These are phyloP conservation scores for Fusarium beomiforme DNA, from an alignment of 2,329 filamentous ascomycete species.

Conservation along the genomic window DNA sequence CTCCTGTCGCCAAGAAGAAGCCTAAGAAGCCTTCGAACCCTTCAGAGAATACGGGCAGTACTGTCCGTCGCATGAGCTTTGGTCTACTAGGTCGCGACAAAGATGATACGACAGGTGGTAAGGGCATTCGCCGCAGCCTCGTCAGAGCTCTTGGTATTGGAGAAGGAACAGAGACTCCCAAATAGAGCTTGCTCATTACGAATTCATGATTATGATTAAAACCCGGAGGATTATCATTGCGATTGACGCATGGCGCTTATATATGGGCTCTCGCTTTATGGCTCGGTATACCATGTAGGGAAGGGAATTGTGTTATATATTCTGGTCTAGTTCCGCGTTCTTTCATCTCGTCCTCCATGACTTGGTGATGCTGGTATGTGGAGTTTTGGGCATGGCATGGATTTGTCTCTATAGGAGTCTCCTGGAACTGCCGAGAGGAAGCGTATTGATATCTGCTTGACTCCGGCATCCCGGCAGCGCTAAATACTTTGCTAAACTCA, in stretches of 20 bases:
- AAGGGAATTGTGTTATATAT: conserved; percentile 1
- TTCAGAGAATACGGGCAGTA: conserved; percentile 42
- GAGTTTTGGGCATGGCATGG: conserved; percentile 18
- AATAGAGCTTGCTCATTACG: conserved; percentile 13
- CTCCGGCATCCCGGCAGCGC: conserved; percentile 15
- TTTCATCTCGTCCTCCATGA: neutral
- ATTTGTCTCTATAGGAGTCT: conserved; percentile 7
- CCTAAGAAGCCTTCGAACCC: conserved; percentile 38
- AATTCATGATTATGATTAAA: conserved; percentile 35
- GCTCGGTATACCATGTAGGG: conserved; percentile 7
- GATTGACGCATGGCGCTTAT: conserved; percentile 29
- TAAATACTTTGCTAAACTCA: neutral
- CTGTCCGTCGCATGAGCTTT: conserved; percentile 58
- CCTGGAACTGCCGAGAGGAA: conserved; percentile 13
- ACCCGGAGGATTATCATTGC: conserved; percentile 18
- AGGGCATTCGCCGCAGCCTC: conserved; percentile 57
- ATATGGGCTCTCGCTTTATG: conserved; percentile 18
- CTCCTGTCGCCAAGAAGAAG: conserved; percentile 53
- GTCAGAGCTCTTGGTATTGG: conserved; percentile 58
- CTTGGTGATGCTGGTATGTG: neutral
- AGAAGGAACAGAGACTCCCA: conserved; percentile 32
- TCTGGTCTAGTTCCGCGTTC: conserved; percentile 9
- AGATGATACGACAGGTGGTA: conserved; percentile 48
- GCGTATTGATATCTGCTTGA: conserved; percentile 27
- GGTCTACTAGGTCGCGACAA: conserved; percentile 57